These are phyloP conservation scores for Groenewaldozyma sp. DNA, from an alignment of 1,139 yeast genomes.

Conservation along the genomic window DNA sequence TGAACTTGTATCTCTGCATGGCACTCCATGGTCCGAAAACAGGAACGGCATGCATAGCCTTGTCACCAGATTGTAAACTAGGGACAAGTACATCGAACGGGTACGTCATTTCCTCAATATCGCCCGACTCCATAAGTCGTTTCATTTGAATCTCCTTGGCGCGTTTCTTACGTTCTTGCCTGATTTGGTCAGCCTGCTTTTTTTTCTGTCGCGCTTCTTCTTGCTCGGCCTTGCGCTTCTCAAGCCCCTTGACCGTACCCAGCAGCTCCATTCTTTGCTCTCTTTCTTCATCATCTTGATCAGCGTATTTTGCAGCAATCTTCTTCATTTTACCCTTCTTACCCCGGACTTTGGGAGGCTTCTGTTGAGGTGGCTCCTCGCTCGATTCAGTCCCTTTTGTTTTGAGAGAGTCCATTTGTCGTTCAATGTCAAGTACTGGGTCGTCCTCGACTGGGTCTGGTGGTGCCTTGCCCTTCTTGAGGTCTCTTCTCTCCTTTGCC, in stretches of 20 bases:
- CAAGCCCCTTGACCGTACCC: constrained; percentile 70
- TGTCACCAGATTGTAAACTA: constrained; percentile 30
- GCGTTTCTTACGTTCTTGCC: constrained; percentile 33
- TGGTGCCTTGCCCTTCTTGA: constrained; percentile 7
- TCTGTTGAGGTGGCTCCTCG: constrained; percentile 16
- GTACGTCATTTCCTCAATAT: constrained; percentile 23
- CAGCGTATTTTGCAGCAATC: constrained; percentile 72
- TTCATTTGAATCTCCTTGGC: constrained; percentile 44
- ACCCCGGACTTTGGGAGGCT: constrained; percentile 51
- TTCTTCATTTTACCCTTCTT: constrained; percentile 78
- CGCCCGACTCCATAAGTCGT: constrained; percentile 29
- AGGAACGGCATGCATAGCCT: constrained; percentile 58
- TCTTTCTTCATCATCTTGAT: constrained; percentile 87
- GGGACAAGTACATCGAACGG: constrained; percentile 30
- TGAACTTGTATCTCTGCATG: constrained; percentile 63
- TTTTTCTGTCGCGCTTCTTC: constrained; percentile 14
- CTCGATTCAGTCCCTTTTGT: constrained; percentile 16
- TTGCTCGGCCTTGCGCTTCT: constrained; percentile 24
- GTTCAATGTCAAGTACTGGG: constrained; percentile 11
- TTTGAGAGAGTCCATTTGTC: constrained; percentile 15
- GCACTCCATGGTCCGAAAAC: constrained; percentile 92
- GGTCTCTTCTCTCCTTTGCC: constrained; percentile 9
- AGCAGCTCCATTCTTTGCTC: constrained; percentile 62
- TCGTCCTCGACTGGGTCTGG: constrained; percentile 6
- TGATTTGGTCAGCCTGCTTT: constrained; percentile 15